Evolutionary conservation across 768 basidiomycete species (phyloP), one percentile per base, ranked within the genome.

Genomic region (Boletales sp.): DNA sequence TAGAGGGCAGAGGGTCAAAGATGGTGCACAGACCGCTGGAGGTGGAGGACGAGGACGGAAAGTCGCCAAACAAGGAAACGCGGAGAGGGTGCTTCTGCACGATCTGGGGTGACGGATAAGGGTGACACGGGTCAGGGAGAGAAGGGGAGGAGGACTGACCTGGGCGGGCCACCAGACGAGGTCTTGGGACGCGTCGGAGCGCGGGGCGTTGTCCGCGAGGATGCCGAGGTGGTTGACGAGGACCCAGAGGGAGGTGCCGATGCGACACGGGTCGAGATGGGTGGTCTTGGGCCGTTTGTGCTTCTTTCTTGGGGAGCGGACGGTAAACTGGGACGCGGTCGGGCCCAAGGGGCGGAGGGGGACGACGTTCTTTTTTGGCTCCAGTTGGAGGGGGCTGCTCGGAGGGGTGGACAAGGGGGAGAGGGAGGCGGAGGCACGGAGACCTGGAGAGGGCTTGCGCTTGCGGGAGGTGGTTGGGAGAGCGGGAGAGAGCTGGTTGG

Each of bases 151-250:
- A n/a, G n/a, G n/a, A n/a, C 72, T 56, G 58, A 87, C 87, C 72
- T 77, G 75, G 28, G 74, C 84, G 18, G 87, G 87, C 87, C 87
- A 89, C 87, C 87, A 89, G 35, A 81, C 65, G 49, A 63, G 55
- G 30, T 46, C 41, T 6, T 57, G 54, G 8, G 52, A 41, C 4
- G 14, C 49, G 11, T 58, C 54, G 34, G 53, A 50, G 14, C 68
- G 66, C 18, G 59, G 58, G 17, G 25, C 19, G n/a, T 60, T 65
- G 35, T 71, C 66, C 8, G 65, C 68, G 14, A 76, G 61, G 11
- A 61, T 51, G 14, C 72, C 74, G 6, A 55, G 60, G 15, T 69
- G 65, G 44, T 80, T 71, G 46, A 85, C 61, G 1, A 79, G 69
- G 9, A 84, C 74, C 81, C 81, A 84, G 4, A 81, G 77, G 33